Percentiles rank a stretch among this genome's conserved stretches.
Conservation (phyloP, 1,139 yeast species). For the Debaryomyces coudertii region DNA sequence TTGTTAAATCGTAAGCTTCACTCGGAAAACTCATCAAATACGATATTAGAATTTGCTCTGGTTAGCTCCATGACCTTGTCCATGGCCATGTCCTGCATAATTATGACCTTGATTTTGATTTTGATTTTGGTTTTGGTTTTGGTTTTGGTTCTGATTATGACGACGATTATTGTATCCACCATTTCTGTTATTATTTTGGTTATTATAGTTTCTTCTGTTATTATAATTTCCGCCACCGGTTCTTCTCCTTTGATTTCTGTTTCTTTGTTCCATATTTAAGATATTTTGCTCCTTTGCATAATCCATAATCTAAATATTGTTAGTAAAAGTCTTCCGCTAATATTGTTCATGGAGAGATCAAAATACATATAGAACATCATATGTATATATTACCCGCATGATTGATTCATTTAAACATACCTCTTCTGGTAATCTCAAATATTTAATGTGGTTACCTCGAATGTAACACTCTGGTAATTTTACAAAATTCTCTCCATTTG, state of each 20-base stretch:
- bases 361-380: not conserved
- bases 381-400: not conserved
- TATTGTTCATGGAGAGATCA: not conserved
- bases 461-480: constrained; percentile 80
- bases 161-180: constrained; percentile 16
- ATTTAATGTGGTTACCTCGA: constrained; percentile 74
- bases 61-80: constrained; percentile 5
- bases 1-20: constrained; percentile 10
- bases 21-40: constrained; percentile 1
- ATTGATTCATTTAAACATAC: constrained; percentile 14
- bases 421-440: constrained; percentile 50
- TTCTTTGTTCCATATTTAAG: constrained; percentile 56
- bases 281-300: constrained; percentile 73
- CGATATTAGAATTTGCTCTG: constrained; percentile 4
- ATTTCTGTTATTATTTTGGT: constrained; percentile 15
- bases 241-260: constrained; percentile 52
- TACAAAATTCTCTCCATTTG: constrained; percentile 67
- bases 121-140: constrained; percentile 8
- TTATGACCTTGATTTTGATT: constrained; percentile 8
- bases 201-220: constrained; percentile 17
- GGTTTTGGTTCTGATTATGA: constrained; percentile 12
- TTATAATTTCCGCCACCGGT: constrained; percentile 26
- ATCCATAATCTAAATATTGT: constrained; percentile 61
- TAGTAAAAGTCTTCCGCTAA: constrained; percentile 14
- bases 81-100: constrained; percentile 7